Conservation (phyloP, 306 rosid genomes). For the Prunus fruticosa region DNA sequence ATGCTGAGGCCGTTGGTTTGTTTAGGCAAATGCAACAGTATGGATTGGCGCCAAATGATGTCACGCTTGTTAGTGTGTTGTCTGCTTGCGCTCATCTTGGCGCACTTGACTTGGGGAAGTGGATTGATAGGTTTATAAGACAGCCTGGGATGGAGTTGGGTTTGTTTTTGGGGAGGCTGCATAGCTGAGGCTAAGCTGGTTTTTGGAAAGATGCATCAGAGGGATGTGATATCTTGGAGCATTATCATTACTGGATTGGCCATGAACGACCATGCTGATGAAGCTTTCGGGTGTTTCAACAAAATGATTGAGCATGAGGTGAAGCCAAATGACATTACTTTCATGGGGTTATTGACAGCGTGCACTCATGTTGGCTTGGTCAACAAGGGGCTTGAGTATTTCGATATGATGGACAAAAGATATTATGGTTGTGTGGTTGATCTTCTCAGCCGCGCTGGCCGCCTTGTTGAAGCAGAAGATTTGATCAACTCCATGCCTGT, state of each 20-base stretch:
- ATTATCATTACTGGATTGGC: slow-evolving; percentile 41
- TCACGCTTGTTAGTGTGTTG: slow-evolving; percentile 34
- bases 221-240: slow-evolving; percentile 42
- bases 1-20: slow-evolving; percentile 28
- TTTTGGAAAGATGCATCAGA: slow-evolving; percentile 31
- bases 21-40: slow-evolving; percentile 35
- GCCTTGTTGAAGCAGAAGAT: slow-evolving; percentile 34
- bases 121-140: slow-evolving; percentile 34
- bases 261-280: slow-evolving; percentile 34
- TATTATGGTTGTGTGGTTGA: slow-evolving; percentile 40
- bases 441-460: slow-evolving; percentile 40
- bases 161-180: slow-evolving; percentile 36
- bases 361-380: slow-evolving; percentile 41
- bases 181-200: slow-evolving; percentile 28
- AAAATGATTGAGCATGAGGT: slow-evolving; percentile 26
- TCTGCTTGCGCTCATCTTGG: slow-evolving; percentile 45
- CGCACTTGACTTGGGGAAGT: slow-evolving; percentile 41
- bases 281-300: slow-evolving; percentile 28
- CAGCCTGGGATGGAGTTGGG: slow-evolving; percentile 20
- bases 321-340: slow-evolving; percentile 37
- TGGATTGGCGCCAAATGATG: slow-evolving; percentile 22
- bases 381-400: slow-evolving; percentile 31
- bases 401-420: slow-evolving; percentile 21
- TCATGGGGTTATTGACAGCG: slow-evolving; percentile 39
- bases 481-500: slow-evolving; percentile 32